phyloP scores from a whole-genome alignment of 2,329 filamentous ascomycete species.

The Verticillium dahliae region DNA sequence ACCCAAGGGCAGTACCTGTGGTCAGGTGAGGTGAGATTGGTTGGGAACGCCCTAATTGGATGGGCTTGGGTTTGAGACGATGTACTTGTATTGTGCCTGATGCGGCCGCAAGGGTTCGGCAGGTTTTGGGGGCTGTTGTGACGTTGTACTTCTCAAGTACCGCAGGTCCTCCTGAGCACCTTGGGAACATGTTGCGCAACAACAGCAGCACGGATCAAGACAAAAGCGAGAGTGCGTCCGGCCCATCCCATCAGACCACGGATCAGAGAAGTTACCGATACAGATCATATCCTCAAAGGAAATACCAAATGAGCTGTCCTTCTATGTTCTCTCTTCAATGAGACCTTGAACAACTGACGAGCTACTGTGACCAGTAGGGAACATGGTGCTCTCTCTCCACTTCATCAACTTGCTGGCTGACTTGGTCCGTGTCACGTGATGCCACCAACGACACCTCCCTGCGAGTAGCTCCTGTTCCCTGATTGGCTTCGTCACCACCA shows the following conservation, averaged over 20 bases:
- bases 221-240: too few species aligned
- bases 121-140: background rate
- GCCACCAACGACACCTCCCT: background rate
- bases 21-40: background rate
- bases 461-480: constrained; percentile 2
- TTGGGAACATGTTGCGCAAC: too few species aligned
- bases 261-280: too few species aligned
- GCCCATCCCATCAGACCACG: too few species aligned
- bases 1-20: too few species aligned
- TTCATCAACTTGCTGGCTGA: background rate
- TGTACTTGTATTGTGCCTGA: background rate
- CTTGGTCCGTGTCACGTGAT: background rate
- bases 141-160: background rate
- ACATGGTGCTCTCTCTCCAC: background rate
- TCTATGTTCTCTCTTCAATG: background rate
- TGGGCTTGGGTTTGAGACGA: background rate
- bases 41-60: background rate
- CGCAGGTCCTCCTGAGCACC: background rate
- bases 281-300: too few species aligned
- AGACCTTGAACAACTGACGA: background rate
- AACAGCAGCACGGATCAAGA: background rate
- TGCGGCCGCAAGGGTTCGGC: background rate
- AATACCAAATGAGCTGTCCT: too few species aligned
- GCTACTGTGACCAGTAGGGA: background rate
- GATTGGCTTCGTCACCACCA: constrained; percentile 10